Conservation (phyloP, 257 asterid species). For the Plantago major region DNA sequence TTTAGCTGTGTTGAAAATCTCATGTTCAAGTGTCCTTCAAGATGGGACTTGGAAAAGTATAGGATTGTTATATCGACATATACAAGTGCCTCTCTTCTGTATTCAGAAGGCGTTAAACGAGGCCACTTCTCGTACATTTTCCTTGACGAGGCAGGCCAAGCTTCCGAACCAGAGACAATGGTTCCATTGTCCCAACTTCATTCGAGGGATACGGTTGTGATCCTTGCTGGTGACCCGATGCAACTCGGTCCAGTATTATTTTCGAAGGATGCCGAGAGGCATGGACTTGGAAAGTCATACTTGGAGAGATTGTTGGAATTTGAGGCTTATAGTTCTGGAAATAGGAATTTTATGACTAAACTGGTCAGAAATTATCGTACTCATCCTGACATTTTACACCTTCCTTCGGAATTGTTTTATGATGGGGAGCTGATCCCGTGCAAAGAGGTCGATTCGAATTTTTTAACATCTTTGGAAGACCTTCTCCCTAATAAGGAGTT, state of each 20-base stretch:
- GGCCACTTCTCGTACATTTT: constrained; percentile 81
- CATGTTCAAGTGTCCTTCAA: constrained; percentile 54
- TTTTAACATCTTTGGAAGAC: constrained; percentile 33
- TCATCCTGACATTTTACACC: constrained; percentile 63
- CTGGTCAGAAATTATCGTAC: constrained; percentile 71
- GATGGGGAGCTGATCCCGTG: constrained; percentile 61
- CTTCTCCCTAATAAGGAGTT: constrained; percentile 64
- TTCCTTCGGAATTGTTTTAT: constrained; percentile 78
- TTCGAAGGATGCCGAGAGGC: constrained; percentile 59
- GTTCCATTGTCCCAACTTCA: constrained; percentile 72
- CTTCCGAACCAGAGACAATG: constrained; percentile 97
- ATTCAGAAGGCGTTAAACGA: constrained; percentile 55
- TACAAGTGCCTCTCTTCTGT: constrained; percentile 57
- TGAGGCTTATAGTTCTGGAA: constrained; percentile 38
- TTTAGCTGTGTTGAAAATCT: constrained; percentile 57
- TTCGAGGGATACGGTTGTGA: constrained; percentile 36
- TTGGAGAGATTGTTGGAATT: constrained; percentile 72
- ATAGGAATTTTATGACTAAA: constrained; percentile 45
- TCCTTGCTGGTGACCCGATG: constrained; percentile 95
- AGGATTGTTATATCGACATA: constrained; percentile 77
- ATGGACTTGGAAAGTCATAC: constrained; percentile 73
- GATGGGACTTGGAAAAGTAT: constrained; percentile 34
- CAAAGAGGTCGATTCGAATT: constrained; percentile 34
- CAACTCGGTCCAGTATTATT: constrained; percentile 87
- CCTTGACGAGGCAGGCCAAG: constrained; percentile 99